A percentile compares a stretch with the other conserved stretches of the same genome.
phyloP scores from a whole-genome alignment of 805 yeast species.

The Sporopachydermia quercuum region DNA sequence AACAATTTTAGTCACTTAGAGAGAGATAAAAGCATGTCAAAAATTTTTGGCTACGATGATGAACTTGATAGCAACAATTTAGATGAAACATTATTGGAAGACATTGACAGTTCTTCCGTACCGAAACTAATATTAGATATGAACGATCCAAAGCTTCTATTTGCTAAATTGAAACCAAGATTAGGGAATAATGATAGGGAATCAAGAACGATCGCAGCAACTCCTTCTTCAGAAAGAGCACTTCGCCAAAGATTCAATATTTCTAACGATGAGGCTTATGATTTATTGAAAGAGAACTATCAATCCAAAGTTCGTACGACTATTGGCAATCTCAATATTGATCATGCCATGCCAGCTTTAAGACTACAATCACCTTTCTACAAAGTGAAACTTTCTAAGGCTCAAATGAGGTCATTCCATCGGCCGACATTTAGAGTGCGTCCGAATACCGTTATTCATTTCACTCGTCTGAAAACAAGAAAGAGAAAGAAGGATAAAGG shows the following conservation, averaged over 20 bases:
- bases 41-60: constrained; percentile 13
- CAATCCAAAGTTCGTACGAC: constrained; percentile 88
- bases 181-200: constrained; percentile 8
- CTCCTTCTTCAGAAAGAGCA: constrained; percentile 40
- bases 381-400: constrained; percentile 56
- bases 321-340: constrained; percentile 78
- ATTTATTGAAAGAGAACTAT: constrained; percentile 66
- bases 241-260: constrained; percentile 56
- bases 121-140: constrained; percentile 46
- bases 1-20: too few relatives aligned
- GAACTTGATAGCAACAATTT: constrained; percentile 37
- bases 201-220: constrained; percentile 18
- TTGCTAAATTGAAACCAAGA: constrained; percentile 31
- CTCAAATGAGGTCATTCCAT: constrained; percentile 65
- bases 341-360: constrained; percentile 80
- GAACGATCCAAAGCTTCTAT: constrained; percentile 74
- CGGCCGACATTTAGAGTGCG: constrained; percentile 61
- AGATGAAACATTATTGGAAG: constrained; percentile 66
- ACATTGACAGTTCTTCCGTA: too few relatives aligned
- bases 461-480: constrained; percentile 59
- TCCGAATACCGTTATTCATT: constrained; percentile 63
- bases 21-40: constrained; percentile 9
- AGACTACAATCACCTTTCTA: constrained; percentile 84
- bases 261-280: constrained; percentile 82
- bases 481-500: constrained; percentile 87